phyloP scores from a whole-genome alignment of 495 filamentous ascomycete genomes.

The Bryoglossum gracile region DNA sequence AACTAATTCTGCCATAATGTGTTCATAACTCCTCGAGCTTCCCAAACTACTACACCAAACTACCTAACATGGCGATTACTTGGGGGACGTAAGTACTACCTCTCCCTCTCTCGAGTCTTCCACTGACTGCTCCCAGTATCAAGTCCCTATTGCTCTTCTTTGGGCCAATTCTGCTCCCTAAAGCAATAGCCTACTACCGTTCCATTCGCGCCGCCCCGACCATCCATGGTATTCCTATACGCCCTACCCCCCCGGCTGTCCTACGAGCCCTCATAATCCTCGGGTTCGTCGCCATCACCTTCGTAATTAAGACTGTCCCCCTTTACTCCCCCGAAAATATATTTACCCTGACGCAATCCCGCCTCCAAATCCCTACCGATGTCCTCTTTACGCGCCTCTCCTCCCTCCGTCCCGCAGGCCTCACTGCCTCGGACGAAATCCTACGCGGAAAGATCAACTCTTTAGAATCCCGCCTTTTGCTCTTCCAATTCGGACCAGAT shows the following conservation, averaged over 20 bases:
- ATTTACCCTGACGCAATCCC: slow-evolving; percentile 69
- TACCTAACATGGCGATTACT: slow-evolving; percentile 20
- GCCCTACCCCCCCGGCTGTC: slow-evolving; percentile 47
- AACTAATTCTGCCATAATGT: background rate
- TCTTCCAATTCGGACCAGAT: slow-evolving; percentile 72
- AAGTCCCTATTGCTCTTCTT: slow-evolving; percentile 79
- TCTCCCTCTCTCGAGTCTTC: background rate
- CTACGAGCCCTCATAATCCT: slow-evolving; percentile 55
- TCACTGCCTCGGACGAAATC: slow-evolving; percentile 54
- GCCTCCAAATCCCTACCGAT: slow-evolving; percentile 76
- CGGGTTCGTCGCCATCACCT: slow-evolving; percentile 45
- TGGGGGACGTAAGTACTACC: slow-evolving; percentile 27
- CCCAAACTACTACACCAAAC: no score
- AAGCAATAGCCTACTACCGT: slow-evolving; percentile 64
- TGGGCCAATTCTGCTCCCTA: slow-evolving; percentile 75
- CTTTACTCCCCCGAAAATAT: slow-evolving; percentile 70
- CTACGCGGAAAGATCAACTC: slow-evolving; percentile 62
- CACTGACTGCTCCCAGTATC: slow-evolving; percentile 40
- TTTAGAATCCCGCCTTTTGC: slow-evolving; percentile 66
- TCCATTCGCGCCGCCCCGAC: slow-evolving; percentile 41
- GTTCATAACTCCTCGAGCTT: no score
- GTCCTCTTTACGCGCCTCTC: slow-evolving; percentile 77
- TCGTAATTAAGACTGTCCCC: slow-evolving; percentile 59
- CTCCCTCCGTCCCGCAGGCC: slow-evolving; percentile 42
- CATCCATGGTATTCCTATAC: slow-evolving; percentile 46